Base-by-base conservation (phyloP, 352 stramenopile species). In the Phytophthora gonapodyides region DNA sequence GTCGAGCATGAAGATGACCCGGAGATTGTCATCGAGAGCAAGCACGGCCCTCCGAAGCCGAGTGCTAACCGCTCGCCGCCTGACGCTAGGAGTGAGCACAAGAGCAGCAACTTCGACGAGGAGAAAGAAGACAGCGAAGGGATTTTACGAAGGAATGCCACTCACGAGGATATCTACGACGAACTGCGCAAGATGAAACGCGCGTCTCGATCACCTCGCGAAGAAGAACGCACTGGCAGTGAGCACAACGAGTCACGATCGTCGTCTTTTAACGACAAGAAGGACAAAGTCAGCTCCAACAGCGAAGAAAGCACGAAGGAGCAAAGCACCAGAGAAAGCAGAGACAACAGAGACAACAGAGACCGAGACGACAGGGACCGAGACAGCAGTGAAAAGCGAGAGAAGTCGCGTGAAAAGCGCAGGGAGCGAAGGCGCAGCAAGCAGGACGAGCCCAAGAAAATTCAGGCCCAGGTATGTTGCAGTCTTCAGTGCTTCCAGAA, bases 401-500 rank as follows among this genome's bases (percentile, higher is more conserved):
- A 84, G 7, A 74, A 76, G 17, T 66, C 69, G 37, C 78, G 71
- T 1, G 81, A 88, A 42, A 80, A 76, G 41, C 80, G 75, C 6
- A 81, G 76, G 37, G 78, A 91, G 30, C 82, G 69, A 37, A 61
- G 72, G 7, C 75, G 80, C 16, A 79, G 64, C 57, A 89, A 89
- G 48, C 66, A 82, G n/a, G 71, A 89, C 17, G 84, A 89, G 35
- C 64, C 76, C 17, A 93, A 90, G 62, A 87, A 86, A 49, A 67
- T 90, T 19, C 69, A 80, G 64, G 76, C 75, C 13, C 80, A 87
- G 64, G 79, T 85, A 63, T 9, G 54, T 49, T 24, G 7, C 19
- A 15, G 13, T 48, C 24, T 55, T 12, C 1, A 36, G 17, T n/a
- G 19, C n/a, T 27, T n/a, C 19, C 13, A 6, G 47, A 11, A 6